Evolutionary conservation across 371 early-diverging fungal species (phyloP), one percentile per base, ranked within the genome.

Genomic region (Syncephalastrum sp.): DNA sequence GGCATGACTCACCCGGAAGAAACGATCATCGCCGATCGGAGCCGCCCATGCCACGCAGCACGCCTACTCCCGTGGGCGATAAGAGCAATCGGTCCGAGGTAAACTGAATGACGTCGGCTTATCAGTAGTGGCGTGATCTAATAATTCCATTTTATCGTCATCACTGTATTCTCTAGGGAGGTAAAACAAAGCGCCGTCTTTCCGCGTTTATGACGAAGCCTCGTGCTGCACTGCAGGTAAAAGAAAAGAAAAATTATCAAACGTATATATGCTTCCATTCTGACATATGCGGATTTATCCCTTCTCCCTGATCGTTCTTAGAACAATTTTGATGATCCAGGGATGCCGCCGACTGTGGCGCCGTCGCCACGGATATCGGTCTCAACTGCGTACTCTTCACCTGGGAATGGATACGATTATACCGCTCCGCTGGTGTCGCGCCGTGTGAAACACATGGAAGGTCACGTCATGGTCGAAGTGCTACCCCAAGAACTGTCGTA

Each of bases 121-220:
- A 33, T 12, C 38, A 10, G 38, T 33, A 8, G 38, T 33, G 38
- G 38, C 38, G 12, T 10, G 10, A 10, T 33, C 10, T 33, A 25
- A 51, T 29, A 23, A 24, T 19, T 23, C 21, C 1, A 47, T 29
- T 3, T 10, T 0, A 0, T 2, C 23, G 19, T 27, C 4, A 23
- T 56, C 48, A 8, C 29, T 53, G 47, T 19, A 17, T 53, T 29
- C 23, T 50, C 8, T 45, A 46, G 56, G 53, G 53, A 17, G 38
- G 45, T 17, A 66, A 60, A n/a, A 25, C 59, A 5, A 69, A 59
- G n/a, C 47, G 59, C 14, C 62, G 64, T 5, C 42, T 75, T 0
- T 65, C 71, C 13, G 59, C 60, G 3, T 61, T 75, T 27, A 78
- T 75, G 70, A 65, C 74, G 15, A 78, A 69, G 50, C 77, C 77